A percentile compares a stretch with the other conserved stretches of the same genome.
These are phyloP conservation scores for Cinchona pubescens DNA, from an alignment of 257 asterid genomes.

Conservation along the genomic window DNA sequence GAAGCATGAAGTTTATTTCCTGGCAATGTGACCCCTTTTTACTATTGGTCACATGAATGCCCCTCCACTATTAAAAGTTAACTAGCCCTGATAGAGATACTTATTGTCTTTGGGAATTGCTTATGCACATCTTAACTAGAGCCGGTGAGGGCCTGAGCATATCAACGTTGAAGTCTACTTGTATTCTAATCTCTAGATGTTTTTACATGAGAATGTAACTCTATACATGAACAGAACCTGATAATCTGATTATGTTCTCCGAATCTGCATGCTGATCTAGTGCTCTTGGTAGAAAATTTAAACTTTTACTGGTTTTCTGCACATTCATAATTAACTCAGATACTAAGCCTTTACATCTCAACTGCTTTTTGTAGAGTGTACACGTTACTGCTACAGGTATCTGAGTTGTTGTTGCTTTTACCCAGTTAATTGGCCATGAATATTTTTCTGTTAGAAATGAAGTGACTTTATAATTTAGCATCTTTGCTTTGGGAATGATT, in stretches of 20 bases:
- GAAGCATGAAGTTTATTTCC: neutral
- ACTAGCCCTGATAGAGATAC: neutral
- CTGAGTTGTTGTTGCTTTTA: neutral
- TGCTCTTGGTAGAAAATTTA: neutral
- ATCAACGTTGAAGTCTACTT: neutral
- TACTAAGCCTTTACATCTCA: neutral
- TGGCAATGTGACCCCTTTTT: neutral
- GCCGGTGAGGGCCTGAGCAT: neutral
- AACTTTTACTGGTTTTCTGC: neutral
- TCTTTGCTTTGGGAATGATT: neutral
- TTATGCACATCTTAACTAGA: neutral
- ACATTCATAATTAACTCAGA: neutral
- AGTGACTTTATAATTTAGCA: neutral
- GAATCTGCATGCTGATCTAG: neutral
- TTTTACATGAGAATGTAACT: neutral
- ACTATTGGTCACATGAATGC: neutral
- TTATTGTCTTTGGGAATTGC: neutral
- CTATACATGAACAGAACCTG: neutral
- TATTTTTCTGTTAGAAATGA: neutral
- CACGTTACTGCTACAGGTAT: neutral
- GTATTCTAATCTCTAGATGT: neutral
- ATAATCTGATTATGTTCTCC: neutral
- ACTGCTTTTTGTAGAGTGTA: neutral
- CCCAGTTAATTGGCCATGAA: neutral
- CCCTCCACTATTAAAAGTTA: neutral